phyloP scores from a whole-genome alignment of 1,139 yeast species.

The Candida tropicalis region DNA sequence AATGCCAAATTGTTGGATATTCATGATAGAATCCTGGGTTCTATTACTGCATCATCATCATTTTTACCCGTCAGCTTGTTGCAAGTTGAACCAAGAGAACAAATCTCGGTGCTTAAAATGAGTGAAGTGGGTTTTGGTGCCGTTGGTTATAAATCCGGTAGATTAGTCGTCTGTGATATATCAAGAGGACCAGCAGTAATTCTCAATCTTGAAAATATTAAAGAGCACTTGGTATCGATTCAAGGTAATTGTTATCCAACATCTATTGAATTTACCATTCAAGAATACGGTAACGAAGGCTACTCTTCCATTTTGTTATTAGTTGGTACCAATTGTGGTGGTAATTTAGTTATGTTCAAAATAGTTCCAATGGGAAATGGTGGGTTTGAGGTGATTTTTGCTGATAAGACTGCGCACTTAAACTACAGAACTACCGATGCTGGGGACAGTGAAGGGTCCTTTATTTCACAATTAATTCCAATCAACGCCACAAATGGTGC shows the following conservation, averaged over 20 bases:
- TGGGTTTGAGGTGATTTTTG: slow-evolving; percentile 62
- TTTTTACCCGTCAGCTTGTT: slow-evolving; percentile 67
- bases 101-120: slow-evolving; percentile 62
- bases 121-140: slow-evolving; percentile 87
- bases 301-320: slow-evolving; percentile 72
- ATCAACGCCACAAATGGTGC: slow-evolving; percentile 60
- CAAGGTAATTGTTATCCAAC: slow-evolving; percentile 50
- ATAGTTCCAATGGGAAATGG: slow-evolving; percentile 71
- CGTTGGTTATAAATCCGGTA: slow-evolving; percentile 77
- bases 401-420: slow-evolving; percentile 49
- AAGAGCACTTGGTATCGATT: slow-evolving; percentile 41
- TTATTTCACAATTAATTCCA: slow-evolving; percentile 59
- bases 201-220: slow-evolving; percentile 49
- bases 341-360: slow-evolving; percentile 63
- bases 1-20: slow-evolving; percentile 39
- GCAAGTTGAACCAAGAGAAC: slow-evolving; percentile 38
- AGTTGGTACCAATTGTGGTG: slow-evolving; percentile 83
- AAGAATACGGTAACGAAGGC: slow-evolving; percentile 65
- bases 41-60: slow-evolving; percentile 32
- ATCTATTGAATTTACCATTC: slow-evolving; percentile 68
- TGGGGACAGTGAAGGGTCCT: slow-evolving; percentile 42
- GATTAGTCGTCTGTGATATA: slow-evolving; percentile 69
- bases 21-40: slow-evolving; percentile 34
- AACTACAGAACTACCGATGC: slow-evolving; percentile 38
- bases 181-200: slow-evolving; percentile 85